Base-by-base conservation (phyloP, 768 basidiomycete species). In the Russula sp. region DNA sequence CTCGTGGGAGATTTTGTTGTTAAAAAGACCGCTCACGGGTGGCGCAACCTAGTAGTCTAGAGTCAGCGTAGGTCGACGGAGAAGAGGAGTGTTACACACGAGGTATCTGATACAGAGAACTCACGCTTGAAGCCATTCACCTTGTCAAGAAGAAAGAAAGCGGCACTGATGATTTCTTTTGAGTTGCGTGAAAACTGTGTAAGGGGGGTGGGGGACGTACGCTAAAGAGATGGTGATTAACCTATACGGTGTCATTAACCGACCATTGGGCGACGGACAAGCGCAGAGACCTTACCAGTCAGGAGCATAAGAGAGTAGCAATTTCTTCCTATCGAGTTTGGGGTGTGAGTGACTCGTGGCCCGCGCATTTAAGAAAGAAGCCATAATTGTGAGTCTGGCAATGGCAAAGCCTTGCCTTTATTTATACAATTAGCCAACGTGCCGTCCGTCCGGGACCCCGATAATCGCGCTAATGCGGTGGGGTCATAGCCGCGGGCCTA, bases 71-170 rank as follows among this genome's bases (percentile, higher is more conserved):
- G 50, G 71, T 68, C 70, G 66, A 70, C 53, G 65, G 61, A 35
- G 37, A 34, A 14, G 48, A 59, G 27, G 27, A 20, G 40, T 22
- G 39, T 55, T 53, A 77, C 87, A 68, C 69, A 91, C 86, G 89
- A 83, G 20, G 83, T 84, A 75, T 96, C 93, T 47, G 79, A 74
- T 27, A 94, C 75, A 1, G 90, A 92, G 73, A 96, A 96, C 45
- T 82, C 79, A 62, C 94, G 77, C 71, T 85, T 79, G 75, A 85
- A 94, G 7, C 90, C 89, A 56, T 84, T 76, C 10, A 92, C 75
- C n/a, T 75, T 72, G 69, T 90, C 78, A 18, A 92, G 74, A 11
- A 81, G 78, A 70, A 84, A 84, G 73, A 90, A 89, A 1, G 80
- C 56, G 2, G 73, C 82, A 32, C 91, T 64, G 22, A 4, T 34